Base-by-base conservation (phyloP, 352 stramenopile genomes). In the Halophytophthora batemanensis region DNA sequence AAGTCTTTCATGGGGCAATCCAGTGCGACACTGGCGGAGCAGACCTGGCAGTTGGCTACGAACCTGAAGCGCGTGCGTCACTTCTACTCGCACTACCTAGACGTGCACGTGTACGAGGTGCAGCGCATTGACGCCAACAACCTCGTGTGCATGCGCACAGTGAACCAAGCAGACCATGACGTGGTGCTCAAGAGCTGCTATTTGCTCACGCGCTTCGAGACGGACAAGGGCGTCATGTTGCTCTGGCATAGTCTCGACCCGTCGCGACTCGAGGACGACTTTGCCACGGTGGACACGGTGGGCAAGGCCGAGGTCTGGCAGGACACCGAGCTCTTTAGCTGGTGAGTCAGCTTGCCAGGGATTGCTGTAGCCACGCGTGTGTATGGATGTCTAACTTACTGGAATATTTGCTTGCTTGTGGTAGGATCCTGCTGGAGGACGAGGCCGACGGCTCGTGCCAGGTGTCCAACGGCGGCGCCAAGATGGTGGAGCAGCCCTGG, bases 131-230 rank as follows among this genome's bases (percentile, higher is more conserved):
- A 82, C 44, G 53, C 62, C 25, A 76, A 74, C 55, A 82, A 77
- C 49, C 25, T 68, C 18, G 48, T 77, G n/a, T 64, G 60, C 45
- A 57, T 69, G 41, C 65, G 65, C 29, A 81, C 68, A 8, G 45
- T 77, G 42, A 66, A 74, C 37, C 68, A 76, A 42, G 60, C 56
- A 18, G 65, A 72, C 45, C 65, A 70, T 12, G 57, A 77, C 22
- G 56, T 70, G 33, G 61, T 76, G 23, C 53, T 76, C 21, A 76
- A 76, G 49, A 72, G 61, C 25, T 38, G 78, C 7, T 67, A 67
- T 34, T 58, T 82, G 49, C 56, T 82, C 35, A 77, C 71, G 22
- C 71, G 62, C 33, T 76, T 82, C 41, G 56, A 72, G 58, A 74
- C 66, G 17, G 68, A 82, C 39, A 64, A 62, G 15, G 71, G 71